Conservation (phyloP, 441 rosid genomes). For the Populus trichocarpa region DNA sequence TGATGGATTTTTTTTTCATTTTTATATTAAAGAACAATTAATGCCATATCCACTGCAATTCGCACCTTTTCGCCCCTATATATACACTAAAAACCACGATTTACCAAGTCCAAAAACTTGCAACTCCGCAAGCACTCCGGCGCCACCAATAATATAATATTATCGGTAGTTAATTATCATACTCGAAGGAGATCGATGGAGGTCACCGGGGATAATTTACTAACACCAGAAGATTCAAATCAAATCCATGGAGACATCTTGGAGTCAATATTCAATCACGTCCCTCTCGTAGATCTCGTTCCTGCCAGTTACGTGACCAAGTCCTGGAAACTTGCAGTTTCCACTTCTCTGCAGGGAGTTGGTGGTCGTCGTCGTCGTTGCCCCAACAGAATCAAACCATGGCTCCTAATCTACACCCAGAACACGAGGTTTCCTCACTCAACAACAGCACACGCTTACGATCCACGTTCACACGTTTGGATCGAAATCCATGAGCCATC, state of each 20-base stretch:
- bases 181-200: background rate
- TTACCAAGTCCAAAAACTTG: background rate
- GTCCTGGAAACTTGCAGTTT: conserved; percentile 63
- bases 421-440: conserved; percentile 32
- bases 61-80: background rate
- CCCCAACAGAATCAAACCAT: conserved; percentile 43
- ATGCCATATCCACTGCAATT: background rate
- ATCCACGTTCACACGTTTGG: conserved; percentile 63
- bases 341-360: conserved; percentile 41
- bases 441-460: conserved; percentile 47
- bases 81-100: background rate
- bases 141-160: background rate
- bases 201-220: background rate
- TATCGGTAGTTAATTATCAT: background rate
- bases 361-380: conserved; percentile 9
- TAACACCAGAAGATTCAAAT: conserved; percentile 15
- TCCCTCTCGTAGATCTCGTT: conserved; percentile 59
- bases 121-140: background rate
- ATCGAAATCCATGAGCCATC: conserved; percentile 29
- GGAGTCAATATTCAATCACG: conserved; percentile 37
- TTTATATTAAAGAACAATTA: too few species aligned
- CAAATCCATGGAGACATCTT: conserved; percentile 51
- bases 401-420: conserved; percentile 66
- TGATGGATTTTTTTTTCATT: too few species aligned
- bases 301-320: conserved; percentile 56